phyloP scores from a whole-genome alignment of 768 basidiomycete species.

The Trametes cubensis region DNA sequence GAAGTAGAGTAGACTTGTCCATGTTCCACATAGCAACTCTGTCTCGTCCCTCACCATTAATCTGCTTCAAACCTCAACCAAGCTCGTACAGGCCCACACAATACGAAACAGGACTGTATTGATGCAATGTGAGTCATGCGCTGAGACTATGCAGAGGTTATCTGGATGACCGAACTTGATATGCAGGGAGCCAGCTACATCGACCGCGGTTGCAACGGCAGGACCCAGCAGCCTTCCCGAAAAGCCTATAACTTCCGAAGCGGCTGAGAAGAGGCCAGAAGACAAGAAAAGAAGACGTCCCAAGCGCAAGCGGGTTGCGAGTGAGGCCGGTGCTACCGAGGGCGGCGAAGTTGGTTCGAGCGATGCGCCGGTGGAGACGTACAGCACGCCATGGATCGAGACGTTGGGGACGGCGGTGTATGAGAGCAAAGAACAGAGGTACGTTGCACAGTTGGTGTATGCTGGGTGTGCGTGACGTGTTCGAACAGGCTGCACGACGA shows the following conservation, averaged over 20 bases:
- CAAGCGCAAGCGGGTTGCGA: conserved; percentile 17
- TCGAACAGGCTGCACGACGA: conserved; percentile 61
- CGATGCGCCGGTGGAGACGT: background rate
- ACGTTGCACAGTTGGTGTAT: conserved; percentile 1
- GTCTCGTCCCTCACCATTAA: too few species aligned
- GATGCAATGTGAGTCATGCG: too few species aligned
- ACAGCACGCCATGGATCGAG: conserved; percentile 30
- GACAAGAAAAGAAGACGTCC: conserved; percentile 11
- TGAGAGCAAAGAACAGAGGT: conserved; percentile 38
- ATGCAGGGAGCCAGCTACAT: background rate
- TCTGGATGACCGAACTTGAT: too few species aligned
- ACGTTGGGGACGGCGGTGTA: conserved; percentile 31
- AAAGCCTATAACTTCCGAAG: background rate
- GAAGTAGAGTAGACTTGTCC: background rate
- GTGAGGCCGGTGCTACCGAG: conserved; percentile 4
- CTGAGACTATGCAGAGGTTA: too few species aligned
- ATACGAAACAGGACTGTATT: too few species aligned
- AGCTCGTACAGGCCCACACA: too few species aligned
- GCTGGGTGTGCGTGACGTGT: background rate
- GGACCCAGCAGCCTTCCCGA: conserved; percentile 19
- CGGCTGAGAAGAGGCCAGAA: background rate
- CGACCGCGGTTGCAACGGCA: background rate
- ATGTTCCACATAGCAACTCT: background rate
- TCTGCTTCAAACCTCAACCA: too few species aligned
- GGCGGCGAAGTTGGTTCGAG: conserved; percentile 1